These are phyloP conservation scores for Sanghuangporus weigelae DNA, from an alignment of 1,284 basidiomycete species.

Conservation along the genomic window DNA sequence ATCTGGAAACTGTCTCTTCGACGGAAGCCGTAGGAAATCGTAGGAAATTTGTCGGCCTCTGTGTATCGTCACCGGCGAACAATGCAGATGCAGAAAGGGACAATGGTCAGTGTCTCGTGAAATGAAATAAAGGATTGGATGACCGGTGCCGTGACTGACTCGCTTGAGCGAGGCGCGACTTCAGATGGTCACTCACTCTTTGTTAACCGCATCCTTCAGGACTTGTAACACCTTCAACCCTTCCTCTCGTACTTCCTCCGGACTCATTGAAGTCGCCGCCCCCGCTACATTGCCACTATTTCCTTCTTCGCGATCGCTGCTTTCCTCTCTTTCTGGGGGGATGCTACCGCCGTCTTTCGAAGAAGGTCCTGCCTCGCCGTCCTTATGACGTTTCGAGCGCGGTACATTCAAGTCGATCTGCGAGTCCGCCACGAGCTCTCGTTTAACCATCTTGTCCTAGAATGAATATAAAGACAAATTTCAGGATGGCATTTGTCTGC, in stretches of 20 bases:
- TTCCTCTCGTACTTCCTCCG: conserved; percentile 47
- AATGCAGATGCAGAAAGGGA: conserved; percentile 10
- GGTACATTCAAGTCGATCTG: conserved; percentile 51
- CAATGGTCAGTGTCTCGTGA: conserved; percentile 13
- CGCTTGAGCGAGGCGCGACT: conserved; percentile 29
- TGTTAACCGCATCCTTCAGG: conserved; percentile 73
- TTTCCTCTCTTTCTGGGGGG: conserved; percentile 10
- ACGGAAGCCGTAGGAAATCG: conserved; percentile 76
- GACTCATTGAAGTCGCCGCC: conserved; percentile 30
- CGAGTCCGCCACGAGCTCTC: conserved; percentile 50
- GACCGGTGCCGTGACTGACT: conserved; percentile 25
- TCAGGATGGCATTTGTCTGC: not conserved
- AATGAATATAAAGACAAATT: not conserved
- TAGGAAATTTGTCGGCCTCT: conserved; percentile 64
- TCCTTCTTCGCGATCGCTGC: conserved; percentile 19
- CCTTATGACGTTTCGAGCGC: conserved; percentile 66
- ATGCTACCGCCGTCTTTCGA: conserved; percentile 21
- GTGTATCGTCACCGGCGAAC: conserved; percentile 9
- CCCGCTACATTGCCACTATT: conserved; percentile 22
- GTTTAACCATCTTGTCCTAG: conserved; percentile 51
- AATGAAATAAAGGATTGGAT: conserved; percentile 22
- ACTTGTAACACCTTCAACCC: conserved; percentile 66
- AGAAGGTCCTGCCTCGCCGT: conserved; percentile 28
- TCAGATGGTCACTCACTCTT: conserved; percentile 63
- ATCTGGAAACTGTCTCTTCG: conserved; percentile 80